Evolutionary conservation across 2,329 filamentous ascomycete species (phyloP).

Genomic region (Mycosphaerella arachidis): DNA sequence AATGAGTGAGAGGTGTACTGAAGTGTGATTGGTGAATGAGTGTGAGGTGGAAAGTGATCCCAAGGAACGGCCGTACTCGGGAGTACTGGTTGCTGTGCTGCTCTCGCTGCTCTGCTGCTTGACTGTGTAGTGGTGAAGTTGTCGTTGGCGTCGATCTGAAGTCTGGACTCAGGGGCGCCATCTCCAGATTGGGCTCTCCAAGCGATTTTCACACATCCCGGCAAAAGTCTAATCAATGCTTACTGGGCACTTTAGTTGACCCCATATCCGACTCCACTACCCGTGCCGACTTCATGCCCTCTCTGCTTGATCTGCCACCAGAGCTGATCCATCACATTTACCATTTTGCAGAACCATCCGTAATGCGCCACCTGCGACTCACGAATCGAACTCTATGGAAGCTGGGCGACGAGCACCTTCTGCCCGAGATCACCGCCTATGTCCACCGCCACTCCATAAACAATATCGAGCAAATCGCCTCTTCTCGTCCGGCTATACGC

Average conservation of each 20-base stretch:
- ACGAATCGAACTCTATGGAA: neutral
- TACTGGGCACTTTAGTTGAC: neutral
- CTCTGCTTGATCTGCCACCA: neutral
- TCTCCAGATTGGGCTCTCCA: neutral
- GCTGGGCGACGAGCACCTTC: neutral
- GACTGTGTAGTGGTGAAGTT: neutral
- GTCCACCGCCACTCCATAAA: neutral
- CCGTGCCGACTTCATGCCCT: too few species aligned
- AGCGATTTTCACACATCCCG: neutral
- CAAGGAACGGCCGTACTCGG: slow-evolving; percentile 5
- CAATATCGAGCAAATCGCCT: neutral
- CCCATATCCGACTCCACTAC: neutral
- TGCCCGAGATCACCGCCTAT: neutral
- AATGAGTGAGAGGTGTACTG: slow-evolving; percentile 1
- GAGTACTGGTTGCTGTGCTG: neutral
- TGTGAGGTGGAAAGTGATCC: neutral
- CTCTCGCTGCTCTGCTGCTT: neutral
- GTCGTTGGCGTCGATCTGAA: neutral
- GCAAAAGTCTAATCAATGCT: neutral
- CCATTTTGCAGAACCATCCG: neutral
- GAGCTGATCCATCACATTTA: neutral
- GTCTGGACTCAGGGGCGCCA: neutral
- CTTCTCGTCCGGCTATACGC: neutral
- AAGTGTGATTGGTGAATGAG: neutral
- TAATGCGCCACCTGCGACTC: neutral